Evolutionary conservation across 345 rosid species (phyloP).

Genomic region (Salix brachista): DNA sequence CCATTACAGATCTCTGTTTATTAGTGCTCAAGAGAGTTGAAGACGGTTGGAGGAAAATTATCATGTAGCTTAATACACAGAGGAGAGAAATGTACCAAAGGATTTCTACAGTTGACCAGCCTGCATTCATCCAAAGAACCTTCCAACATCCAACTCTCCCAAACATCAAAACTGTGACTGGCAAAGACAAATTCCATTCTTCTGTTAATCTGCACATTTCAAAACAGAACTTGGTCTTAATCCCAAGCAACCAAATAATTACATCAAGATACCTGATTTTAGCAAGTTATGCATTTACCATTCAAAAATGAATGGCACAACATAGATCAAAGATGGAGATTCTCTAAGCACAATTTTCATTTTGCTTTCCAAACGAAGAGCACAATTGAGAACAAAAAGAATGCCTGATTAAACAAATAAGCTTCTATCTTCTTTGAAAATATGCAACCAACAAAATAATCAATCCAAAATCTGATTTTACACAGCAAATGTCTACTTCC

Average conservation of each 20-base stretch:
- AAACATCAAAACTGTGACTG: constrained; percentile 96
- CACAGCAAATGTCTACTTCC: neutral
- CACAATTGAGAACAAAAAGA: neutral
- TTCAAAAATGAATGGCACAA: neutral
- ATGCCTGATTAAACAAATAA: neutral
- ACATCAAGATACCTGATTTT: neutral
- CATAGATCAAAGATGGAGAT: neutral
- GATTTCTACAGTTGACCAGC: constrained; percentile 84
- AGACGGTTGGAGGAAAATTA: neutral
- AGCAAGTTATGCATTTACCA: neutral
- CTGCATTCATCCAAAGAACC: constrained; percentile 86
- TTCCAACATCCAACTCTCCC: constrained; percentile 98
- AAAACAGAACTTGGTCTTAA: constrained; percentile 6
- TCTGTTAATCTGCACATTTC: constrained; percentile 72
- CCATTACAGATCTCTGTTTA: neutral
- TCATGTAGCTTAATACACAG: neutral
- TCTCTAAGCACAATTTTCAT: neutral
- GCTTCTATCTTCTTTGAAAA: neutral
- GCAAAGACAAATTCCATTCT: constrained; percentile 96
- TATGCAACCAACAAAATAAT: neutral
- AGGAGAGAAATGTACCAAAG: constrained; percentile 42
- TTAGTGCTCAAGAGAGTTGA: neutral
- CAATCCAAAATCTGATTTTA: neutral
- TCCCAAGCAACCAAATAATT: neutral
- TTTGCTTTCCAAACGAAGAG: neutral